Conservation (phyloP, 352 stramenopile genomes). For the Phytopythium oedochilum region DNA sequence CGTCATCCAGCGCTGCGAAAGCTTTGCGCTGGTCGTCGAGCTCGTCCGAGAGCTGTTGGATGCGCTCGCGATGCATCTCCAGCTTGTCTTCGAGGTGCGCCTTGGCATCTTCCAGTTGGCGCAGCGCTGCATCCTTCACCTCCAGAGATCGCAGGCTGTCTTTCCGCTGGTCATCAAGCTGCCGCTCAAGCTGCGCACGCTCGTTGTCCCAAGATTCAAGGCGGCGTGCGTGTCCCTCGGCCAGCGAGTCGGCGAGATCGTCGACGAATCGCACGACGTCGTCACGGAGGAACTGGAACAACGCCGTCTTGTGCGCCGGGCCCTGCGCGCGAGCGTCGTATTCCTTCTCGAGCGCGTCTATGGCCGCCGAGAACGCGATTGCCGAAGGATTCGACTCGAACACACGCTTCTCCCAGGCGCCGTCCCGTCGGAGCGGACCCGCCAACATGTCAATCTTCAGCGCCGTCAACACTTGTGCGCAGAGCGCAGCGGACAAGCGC, state of each 20-base stretch:
- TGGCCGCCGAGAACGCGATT: slow-evolving; percentile 21
- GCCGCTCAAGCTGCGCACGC: slow-evolving; percentile 28
- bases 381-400: neutral
- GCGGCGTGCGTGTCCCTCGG: slow-evolving; percentile 14
- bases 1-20: slow-evolving; percentile 29
- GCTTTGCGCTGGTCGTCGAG: slow-evolving; percentile 29
- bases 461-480: slow-evolving; percentile 33
- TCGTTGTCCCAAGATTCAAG: slow-evolving; percentile 21
- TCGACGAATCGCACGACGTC: slow-evolving; percentile 54
- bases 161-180: slow-evolving; percentile 27
- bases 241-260: slow-evolving; percentile 35
- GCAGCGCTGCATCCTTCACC: slow-evolving; percentile 36
- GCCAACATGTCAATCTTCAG: slow-evolving; percentile 34
- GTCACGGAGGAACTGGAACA: slow-evolving; percentile 62
- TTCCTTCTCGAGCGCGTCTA: slow-evolving; percentile 40
- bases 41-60: slow-evolving; percentile 33
- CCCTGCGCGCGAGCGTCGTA: slow-evolving; percentile 61
- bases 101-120: slow-evolving; percentile 41
- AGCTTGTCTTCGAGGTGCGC: slow-evolving; percentile 54
- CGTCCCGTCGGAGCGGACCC: slow-evolving; percentile 20
- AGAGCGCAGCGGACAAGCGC: slow-evolving; percentile 48
- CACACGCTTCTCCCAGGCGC: slow-evolving; percentile 32
- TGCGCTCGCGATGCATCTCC: slow-evolving; percentile 22
- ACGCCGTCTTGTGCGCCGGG: slow-evolving; percentile 59
- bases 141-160: slow-evolving; percentile 45